Conservation (phyloP, 1,139 yeast species). For the Yamadazyma siamensis region DNA sequence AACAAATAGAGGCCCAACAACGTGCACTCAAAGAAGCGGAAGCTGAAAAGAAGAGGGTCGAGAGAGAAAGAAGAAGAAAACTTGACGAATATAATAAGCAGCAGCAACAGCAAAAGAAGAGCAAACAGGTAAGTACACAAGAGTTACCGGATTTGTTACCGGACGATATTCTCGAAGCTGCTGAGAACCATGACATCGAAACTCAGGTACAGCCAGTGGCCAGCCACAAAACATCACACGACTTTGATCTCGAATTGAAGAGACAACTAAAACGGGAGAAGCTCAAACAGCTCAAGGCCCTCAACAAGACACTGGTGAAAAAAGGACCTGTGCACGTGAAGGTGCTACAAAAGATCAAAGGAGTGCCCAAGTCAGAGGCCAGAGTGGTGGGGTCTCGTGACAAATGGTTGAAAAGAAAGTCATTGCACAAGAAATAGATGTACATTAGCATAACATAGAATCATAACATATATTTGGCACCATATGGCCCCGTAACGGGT, state of each 20-base stretch:
- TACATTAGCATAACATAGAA: conserved; percentile 2
- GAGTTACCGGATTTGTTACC: conserved; percentile 52
- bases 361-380: conserved; percentile 47
- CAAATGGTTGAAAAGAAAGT: conserved; percentile 60
- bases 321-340: conserved; percentile 59
- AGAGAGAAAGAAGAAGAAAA: conserved; percentile 50
- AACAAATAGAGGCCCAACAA: conserved; percentile 30
- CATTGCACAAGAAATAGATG: conserved; percentile 36
- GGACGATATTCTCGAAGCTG: conserved; percentile 38
- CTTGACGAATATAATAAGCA: conserved; percentile 46
- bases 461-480: too few relatives aligned
- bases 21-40: conserved; percentile 20
- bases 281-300: conserved; percentile 37
- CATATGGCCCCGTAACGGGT: background rate
- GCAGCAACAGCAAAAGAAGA: conserved; percentile 38
- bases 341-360: conserved; percentile 28
- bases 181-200: conserved; percentile 13
- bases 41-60: conserved; percentile 30
- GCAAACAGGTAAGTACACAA: conserved; percentile 10
- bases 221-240: conserved; percentile 36
- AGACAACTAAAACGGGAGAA: conserved; percentile 37
- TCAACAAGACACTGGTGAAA: conserved; percentile 34
- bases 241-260: conserved; percentile 27
- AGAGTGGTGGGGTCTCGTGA: conserved; percentile 42
- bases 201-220: conserved; percentile 8